phyloP scores from a whole-genome alignment of 2,329 filamentous ascomycete species.

The Sordariomycetes sp. region DNA sequence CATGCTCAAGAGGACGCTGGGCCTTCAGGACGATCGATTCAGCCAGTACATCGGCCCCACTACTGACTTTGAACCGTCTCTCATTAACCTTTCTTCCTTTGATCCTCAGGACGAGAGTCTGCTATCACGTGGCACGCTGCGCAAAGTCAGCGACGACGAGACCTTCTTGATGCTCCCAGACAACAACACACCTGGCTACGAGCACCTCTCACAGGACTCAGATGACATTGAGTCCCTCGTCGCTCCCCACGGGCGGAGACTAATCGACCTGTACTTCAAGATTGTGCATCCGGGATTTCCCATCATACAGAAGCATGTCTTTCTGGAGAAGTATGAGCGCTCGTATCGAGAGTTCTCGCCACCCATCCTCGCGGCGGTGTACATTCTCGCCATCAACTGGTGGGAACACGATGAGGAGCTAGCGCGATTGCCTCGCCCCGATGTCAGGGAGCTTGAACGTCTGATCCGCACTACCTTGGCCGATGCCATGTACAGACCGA shows the following conservation, averaged over 20 bases:
- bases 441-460: slow-evolving; percentile 64
- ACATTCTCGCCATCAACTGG: slow-evolving; percentile 81
- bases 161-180: slow-evolving; percentile 77
- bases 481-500: slow-evolving; percentile 72
- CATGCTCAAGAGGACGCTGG: slow-evolving; percentile 60
- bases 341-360: slow-evolving; percentile 68
- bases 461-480: slow-evolving; percentile 65
- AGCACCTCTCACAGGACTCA: slow-evolving; percentile 59
- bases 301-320: slow-evolving; percentile 73
- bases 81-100: slow-evolving; percentile 73
- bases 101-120: slow-evolving; percentile 75
- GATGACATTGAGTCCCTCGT: slow-evolving; percentile 70
- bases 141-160: slow-evolving; percentile 68
- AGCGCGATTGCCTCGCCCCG: slow-evolving; percentile 54
- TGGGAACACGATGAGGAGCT: slow-evolving; percentile 68
- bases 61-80: slow-evolving; percentile 74
- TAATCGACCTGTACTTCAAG: slow-evolving; percentile 75
- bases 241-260: slow-evolving; percentile 62
- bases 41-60: slow-evolving; percentile 79
- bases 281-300: slow-evolving; percentile 75
- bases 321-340: slow-evolving; percentile 67
- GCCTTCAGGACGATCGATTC: slow-evolving; percentile 68
- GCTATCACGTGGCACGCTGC: slow-evolving; percentile 57
- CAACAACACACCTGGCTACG: slow-evolving; percentile 59
- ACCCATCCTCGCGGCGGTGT: slow-evolving; percentile 68